Base-by-base conservation (phyloP, 805 yeast species). In the Blastobotrys terrestris region DNA sequence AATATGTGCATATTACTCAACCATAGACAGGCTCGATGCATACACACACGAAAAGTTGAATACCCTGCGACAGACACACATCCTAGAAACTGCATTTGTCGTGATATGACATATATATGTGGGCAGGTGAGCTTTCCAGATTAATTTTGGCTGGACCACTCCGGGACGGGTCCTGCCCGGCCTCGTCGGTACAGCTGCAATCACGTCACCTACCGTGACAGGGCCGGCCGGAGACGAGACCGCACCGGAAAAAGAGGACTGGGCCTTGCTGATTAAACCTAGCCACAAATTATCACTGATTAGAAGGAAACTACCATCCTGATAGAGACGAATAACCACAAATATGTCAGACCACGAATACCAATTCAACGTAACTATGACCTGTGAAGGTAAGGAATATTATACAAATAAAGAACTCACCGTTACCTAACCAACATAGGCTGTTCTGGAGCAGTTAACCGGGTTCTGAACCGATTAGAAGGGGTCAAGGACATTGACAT, bases 371-470 rank as follows among this genome's bases (percentile, higher is more conserved):
- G 97, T 91, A 53, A 74, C 83, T 45, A 90, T 90, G 97, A 63
- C 87, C 51, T 91, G 97, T 65, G 78, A 85, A 13, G 88, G 79
- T 69, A 61, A 14, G 77, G 20, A 5, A 26, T 16, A 31, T 46
- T 20, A 42, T 2, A 35, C n/a, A 13, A 20, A 22, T 3, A 18
- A 15, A 22, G 31, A 7, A 8, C 19, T 19, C 11, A 26, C 18
- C 14, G 31, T 26, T n/a, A 7, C 31, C 31, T 47, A 41, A 40
- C 20, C 6, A 18, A 15, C 15, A 16, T 21, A 64, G 86, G 96
- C 15, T 92, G 99, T 70, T 85, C 95, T 19, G 80, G 78, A 53
- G 97, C 98, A 4, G 87, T 92, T 48, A 80, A 82, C 68, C 80
- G 87, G 62, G 97, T 83, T 0, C 77, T 90, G 53, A 76, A 73